phyloP scores from a whole-genome alignment of 1,284 basidiomycete genomes.

The Cryptococcus amylolentus region DNA sequence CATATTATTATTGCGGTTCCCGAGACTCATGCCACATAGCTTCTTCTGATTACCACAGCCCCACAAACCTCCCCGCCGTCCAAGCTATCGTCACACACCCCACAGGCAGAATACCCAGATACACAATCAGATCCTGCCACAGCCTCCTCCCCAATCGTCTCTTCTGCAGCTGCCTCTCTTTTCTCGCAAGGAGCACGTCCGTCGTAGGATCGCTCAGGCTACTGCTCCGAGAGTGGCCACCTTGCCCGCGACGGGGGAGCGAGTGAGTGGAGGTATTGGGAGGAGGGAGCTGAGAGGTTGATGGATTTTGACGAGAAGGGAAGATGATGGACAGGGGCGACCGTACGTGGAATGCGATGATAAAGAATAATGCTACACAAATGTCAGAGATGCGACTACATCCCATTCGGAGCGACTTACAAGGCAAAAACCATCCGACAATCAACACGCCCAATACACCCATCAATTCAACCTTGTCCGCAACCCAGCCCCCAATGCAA shows the following conservation, averaged over 20 bases:
- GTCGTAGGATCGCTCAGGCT: slow-evolving; percentile 37
- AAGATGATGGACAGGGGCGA: slow-evolving; percentile 51
- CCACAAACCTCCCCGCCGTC: slow-evolving; percentile 42
- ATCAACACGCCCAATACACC: slow-evolving; percentile 43
- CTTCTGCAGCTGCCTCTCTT: slow-evolving; percentile 50
- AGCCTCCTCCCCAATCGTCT: slow-evolving; percentile 45
- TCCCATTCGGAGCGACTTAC: slow-evolving; percentile 25
- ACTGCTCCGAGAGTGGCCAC: slow-evolving; percentile 25
- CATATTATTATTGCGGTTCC: too few species aligned
- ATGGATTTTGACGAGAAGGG: slow-evolving; percentile 22
- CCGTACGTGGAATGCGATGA: slow-evolving; percentile 51
- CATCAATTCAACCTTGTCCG: slow-evolving; percentile 44
- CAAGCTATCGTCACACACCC: slow-evolving; percentile 40
- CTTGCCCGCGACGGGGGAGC: not conserved
- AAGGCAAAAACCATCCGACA: slow-evolving; percentile 49
- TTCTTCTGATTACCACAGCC: slow-evolving; percentile 30
- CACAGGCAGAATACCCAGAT: slow-evolving; percentile 48
- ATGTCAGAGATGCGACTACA: not conserved
- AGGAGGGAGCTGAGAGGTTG: not conserved
- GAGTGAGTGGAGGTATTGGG: not conserved
- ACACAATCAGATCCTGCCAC: slow-evolving; percentile 52
- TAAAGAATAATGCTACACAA: slow-evolving; percentile 49
- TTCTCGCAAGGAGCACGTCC: slow-evolving; percentile 48
- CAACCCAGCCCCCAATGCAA: slow-evolving; percentile 39
- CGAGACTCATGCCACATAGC: too few species aligned